A percentile compares a stretch with the other conserved stretches of the same genome.
These are phyloP conservation scores for Sarcodon aspratus DNA, from an alignment of 768 basidiomycete species.

Conservation along the genomic window DNA sequence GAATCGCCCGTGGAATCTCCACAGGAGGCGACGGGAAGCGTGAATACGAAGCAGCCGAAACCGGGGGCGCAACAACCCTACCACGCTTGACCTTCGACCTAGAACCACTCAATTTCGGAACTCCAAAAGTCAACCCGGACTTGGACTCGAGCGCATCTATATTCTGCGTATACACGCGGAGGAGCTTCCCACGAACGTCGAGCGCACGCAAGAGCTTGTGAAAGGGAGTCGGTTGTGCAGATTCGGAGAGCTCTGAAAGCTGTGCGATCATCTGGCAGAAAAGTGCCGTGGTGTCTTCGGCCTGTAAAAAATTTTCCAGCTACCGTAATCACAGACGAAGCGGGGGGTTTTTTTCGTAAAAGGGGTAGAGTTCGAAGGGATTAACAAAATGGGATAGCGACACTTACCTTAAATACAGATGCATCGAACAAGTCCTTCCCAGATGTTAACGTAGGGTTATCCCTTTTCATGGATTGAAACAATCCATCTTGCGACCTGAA, in stretches of 20 bases:
- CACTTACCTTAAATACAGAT: conserved; percentile 73
- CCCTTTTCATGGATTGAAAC: conserved; percentile 67
- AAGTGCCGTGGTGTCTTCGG: conserved; percentile 60
- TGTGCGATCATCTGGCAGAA: conserved; percentile 89
- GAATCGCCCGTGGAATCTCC: conserved; percentile 73
- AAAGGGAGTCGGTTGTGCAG: conserved; percentile 71
- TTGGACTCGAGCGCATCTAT: conserved; percentile 85
- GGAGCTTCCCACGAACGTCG: conserved; percentile 63
- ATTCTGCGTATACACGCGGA: conserved; percentile 90
- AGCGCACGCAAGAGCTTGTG: conserved; percentile 65
- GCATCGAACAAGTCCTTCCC: conserved; percentile 89
- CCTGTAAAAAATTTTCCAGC: conserved; percentile 25
- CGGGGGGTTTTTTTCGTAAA: not conserved
- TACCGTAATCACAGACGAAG: not conserved
- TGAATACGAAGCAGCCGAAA: conserved; percentile 4
- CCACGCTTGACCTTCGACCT: conserved; percentile 39
- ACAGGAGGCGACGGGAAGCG: conserved; percentile 39
- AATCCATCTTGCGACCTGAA: conserved; percentile 76
- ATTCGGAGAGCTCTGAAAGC: conserved; percentile 59
- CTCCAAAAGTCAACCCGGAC: conserved; percentile 79
- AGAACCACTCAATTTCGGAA: conserved; percentile 55
- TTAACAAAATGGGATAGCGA: not conserved
- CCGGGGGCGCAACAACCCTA: conserved; percentile 17
- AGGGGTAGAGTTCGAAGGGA: not conserved
- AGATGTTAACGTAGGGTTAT: conserved; percentile 62